Evolutionary conservation across 2,329 filamentous ascomycete species (phyloP).

Genomic region (Raffaelea ambrosiae): DNA sequence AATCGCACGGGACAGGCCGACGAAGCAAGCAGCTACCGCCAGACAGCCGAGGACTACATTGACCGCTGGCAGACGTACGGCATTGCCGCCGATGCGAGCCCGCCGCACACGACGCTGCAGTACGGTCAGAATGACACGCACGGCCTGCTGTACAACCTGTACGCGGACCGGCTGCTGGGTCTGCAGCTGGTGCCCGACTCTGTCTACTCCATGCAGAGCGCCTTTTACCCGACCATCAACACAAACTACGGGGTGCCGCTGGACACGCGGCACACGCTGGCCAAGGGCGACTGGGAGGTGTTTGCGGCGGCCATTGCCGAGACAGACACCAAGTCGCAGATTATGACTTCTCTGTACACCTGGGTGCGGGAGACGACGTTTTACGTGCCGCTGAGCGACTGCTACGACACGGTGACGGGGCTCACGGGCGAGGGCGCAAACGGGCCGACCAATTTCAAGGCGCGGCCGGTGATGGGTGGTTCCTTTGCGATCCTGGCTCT

Average conservation of each 20-base stretch:
- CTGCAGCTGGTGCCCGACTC: conserved; percentile 67
- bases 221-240: conserved; percentile 65
- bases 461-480: conserved; percentile 70
- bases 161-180: conserved; percentile 67
- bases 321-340: conserved; percentile 49
- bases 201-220: conserved; percentile 69
- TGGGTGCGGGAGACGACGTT: conserved; percentile 71
- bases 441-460: conserved; percentile 54
- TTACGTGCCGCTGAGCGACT: conserved; percentile 64
- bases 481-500: conserved; percentile 73
- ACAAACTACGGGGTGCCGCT: conserved; percentile 75
- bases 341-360: conserved; percentile 58
- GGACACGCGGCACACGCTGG: conserved; percentile 72
- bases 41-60: conserved; percentile 46
- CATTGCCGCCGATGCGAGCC: conserved; percentile 54
- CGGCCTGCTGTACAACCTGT: conserved; percentile 68
- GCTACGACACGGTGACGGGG: conserved; percentile 65
- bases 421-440: conserved; percentile 46
- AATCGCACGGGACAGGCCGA: conserved; percentile 48
- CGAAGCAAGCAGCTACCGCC: conserved; percentile 1
- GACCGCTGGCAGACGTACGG: conserved; percentile 62
- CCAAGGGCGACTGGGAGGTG: conserved; percentile 83
- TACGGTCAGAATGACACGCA: conserved; percentile 57
- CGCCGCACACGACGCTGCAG: conserved; percentile 64
- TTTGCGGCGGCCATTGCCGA: conserved; percentile 71